Conservation (phyloP, 2,329 filamentous ascomycete species). For the Fusarium denticulatum region DNA sequence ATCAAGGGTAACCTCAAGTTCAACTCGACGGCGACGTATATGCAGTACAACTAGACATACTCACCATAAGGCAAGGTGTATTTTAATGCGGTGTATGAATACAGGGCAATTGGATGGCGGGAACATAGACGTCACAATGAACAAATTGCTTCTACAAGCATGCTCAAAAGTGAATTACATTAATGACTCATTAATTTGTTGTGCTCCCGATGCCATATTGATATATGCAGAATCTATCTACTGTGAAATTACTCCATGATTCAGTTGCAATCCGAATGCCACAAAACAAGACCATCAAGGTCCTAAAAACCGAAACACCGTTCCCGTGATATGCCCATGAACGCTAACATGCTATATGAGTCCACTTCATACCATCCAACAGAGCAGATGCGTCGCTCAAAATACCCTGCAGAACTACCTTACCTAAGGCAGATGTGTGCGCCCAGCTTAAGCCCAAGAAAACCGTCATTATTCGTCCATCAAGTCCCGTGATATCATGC, state of each 20-base stretch:
- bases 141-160: conserved; percentile 25
- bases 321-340: conserved; percentile 25
- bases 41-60: conserved; percentile 90
- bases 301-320: conserved; percentile 33
- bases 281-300: conserved; percentile 5
- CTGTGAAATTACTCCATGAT: conserved; percentile 8
- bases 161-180: background rate
- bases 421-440: background rate
- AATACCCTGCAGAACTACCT: background rate
- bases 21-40: conserved; percentile 97
- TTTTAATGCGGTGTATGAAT: conserved; percentile 50
- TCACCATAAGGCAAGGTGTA: conserved; percentile 34
- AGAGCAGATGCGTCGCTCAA: background rate
- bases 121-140: conserved; percentile 41
- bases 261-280: conserved; percentile 9
- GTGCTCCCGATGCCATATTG: conserved; percentile 8
- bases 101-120: conserved; percentile 41
- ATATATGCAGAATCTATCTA: conserved; percentile 33
- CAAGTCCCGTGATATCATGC: conserved; percentile 5
- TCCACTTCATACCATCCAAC: conserved; percentile 8
- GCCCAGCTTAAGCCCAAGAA: conserved; percentile 12
- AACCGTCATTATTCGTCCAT: conserved; percentile 32
- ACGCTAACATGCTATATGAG: conserved; percentile 6
- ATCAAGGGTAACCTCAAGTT: conserved; percentile 99
- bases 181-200: background rate